phyloP scores from a whole-genome alignment of 2,329 filamentous ascomycete genomes.

The Sarocladium brachiariae region DNA sequence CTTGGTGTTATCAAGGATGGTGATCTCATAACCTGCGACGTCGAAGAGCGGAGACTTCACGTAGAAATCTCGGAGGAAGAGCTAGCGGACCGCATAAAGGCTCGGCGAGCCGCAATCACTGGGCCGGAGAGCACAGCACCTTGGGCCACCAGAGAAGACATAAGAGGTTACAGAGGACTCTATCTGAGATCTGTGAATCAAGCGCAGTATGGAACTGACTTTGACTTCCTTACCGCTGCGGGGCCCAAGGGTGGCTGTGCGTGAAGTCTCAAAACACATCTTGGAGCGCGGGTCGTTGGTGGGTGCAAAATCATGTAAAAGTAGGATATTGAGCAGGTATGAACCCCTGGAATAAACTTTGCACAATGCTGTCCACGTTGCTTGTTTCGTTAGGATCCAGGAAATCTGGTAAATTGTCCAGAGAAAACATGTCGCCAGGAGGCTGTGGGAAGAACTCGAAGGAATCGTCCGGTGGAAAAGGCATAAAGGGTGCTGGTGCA shows the following conservation, averaged over 20 bases:
- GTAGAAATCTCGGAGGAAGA: constrained; percentile 63
- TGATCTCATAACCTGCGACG: constrained; percentile 73
- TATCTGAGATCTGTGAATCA: constrained; percentile 55
- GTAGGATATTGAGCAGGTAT: constrained; percentile 20
- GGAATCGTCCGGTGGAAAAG: background rate
- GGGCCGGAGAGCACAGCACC: constrained; percentile 20
- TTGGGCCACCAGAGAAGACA: constrained; percentile 30
- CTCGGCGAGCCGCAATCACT: constrained; percentile 45
- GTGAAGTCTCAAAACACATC: background rate
- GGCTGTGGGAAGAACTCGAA: constrained; percentile 15
- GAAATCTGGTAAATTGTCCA: constrained; percentile 22
- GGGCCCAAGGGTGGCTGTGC: constrained; percentile 19
- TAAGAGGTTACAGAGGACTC: constrained; percentile 51
- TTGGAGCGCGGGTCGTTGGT: background rate
- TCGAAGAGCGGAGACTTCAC: constrained; percentile 53
- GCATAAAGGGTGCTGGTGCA: background rate
- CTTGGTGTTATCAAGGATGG: constrained; percentile 71
- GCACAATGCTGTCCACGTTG: constrained; percentile 27
- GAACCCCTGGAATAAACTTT: constrained; percentile 28
- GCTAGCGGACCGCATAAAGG: constrained; percentile 51
- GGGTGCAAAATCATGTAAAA: no score
- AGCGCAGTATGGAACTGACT: constrained; percentile 52
- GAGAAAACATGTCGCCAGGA: constrained; percentile 19
- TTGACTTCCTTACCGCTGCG: constrained; percentile 51
- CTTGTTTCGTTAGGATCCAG: constrained; percentile 21